A percentile compares a stretch with the other conserved stretches of the same genome.
These are phyloP conservation scores for Moniliella sp. DNA, from an alignment of 1,284 basidiomycete genomes.

Conservation along the genomic window DNA sequence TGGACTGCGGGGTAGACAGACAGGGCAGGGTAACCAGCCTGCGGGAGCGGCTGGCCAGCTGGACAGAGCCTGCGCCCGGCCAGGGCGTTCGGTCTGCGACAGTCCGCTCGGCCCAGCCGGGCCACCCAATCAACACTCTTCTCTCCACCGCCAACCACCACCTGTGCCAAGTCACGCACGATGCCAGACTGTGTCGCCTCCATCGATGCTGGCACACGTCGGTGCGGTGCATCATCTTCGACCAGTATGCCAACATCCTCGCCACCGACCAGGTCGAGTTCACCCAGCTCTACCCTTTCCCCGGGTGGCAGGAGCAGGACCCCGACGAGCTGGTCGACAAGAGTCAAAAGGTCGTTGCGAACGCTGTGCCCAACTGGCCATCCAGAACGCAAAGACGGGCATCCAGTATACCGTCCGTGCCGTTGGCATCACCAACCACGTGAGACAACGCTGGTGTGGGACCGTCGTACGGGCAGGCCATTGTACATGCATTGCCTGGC, in stretches of 20 bases:
- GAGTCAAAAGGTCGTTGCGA: constrained; percentile 56
- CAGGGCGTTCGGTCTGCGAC: too few species aligned
- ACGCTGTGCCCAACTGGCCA: constrained; percentile 39
- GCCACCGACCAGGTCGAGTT: constrained; percentile 53
- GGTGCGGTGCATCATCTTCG: constrained; percentile 79
- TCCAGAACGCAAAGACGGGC: constrained; percentile 45
- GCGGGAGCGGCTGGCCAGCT: too few species aligned
- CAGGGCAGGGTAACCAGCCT: too few species aligned
- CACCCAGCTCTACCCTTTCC: constrained; percentile 28
- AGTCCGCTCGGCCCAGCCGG: too few species aligned
- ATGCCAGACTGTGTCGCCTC: constrained; percentile 4
- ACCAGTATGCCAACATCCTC: constrained; percentile 66
- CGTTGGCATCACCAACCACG: constrained; percentile 95
- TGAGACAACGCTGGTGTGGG: constrained; percentile 88
- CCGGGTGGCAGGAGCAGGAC: constrained; percentile 83
- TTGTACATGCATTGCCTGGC: constrained; percentile 85
- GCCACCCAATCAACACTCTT: too few species aligned
- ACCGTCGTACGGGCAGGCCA: constrained; percentile 63
- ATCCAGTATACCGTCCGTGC: constrained; percentile 70
- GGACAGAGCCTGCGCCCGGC: too few species aligned
- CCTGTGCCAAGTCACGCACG: too few species aligned
- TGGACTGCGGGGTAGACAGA: too few species aligned
- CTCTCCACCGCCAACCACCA: too few species aligned
- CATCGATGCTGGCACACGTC: constrained; percentile 42
- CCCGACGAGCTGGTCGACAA: constrained; percentile 58